Percentiles rank a stretch among this genome's conserved stretches.
Conservation (phyloP, 208 protist genomes). For the Trypanosoma boissoni region DNA sequence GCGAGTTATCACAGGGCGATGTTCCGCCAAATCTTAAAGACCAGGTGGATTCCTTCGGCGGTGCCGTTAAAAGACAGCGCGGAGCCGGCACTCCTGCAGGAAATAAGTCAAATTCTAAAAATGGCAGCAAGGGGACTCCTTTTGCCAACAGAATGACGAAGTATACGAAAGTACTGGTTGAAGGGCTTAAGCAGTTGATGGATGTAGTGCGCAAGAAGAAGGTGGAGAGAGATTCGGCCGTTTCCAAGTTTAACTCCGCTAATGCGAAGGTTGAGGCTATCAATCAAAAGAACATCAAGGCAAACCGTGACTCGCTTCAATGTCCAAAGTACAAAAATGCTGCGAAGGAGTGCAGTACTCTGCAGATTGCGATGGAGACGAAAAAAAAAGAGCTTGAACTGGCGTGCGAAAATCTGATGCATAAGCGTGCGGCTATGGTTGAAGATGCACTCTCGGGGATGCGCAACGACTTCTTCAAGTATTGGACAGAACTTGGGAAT, state of each 20-base stretch:
- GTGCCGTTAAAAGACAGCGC: slow-evolving; percentile 41
- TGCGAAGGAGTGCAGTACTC: slow-evolving; percentile 35
- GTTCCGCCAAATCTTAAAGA: slow-evolving; percentile 10
- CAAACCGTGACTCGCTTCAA: slow-evolving; percentile 46
- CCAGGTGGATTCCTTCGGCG: slow-evolving; percentile 38
- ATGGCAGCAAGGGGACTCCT: too few species aligned
- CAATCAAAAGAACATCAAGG: slow-evolving; percentile 59
- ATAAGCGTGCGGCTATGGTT: slow-evolving; percentile 34
- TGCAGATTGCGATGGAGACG: slow-evolving; percentile 26
- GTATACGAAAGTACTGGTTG: too few species aligned
- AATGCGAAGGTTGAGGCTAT: slow-evolving; percentile 31
- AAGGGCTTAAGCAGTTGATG: slow-evolving; percentile 27
- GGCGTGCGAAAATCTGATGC: slow-evolving; percentile 22
- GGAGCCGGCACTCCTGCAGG: background rate
- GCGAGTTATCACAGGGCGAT: slow-evolving; percentile 52
- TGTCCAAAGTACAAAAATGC: slow-evolving; percentile 44
- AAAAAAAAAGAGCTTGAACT: slow-evolving; percentile 25
- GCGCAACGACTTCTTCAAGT: too few species aligned
- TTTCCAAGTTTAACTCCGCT: slow-evolving; percentile 40
- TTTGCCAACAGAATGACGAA: too few species aligned
- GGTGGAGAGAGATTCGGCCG: slow-evolving; percentile 22
- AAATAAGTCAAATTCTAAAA: too few species aligned
- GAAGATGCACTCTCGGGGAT: slow-evolving; percentile 16
- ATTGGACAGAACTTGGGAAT: too few species aligned
- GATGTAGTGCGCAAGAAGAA: slow-evolving; percentile 21